phyloP scores from a whole-genome alignment of 805 yeast genomes.

The Candida schatavii region DNA sequence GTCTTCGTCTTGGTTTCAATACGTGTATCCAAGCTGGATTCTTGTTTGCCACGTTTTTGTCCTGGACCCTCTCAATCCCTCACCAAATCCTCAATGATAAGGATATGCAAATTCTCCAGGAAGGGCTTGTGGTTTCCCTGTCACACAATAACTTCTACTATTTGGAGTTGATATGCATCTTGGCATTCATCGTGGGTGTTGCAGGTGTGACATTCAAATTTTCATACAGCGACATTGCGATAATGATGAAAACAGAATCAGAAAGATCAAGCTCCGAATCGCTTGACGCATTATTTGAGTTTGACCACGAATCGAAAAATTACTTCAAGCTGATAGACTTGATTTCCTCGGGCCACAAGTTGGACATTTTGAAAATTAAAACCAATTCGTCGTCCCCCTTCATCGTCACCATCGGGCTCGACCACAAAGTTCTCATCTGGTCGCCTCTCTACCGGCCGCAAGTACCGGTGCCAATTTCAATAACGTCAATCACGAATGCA shows the following conservation, averaged over 20 bases:
- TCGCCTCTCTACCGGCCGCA: slow-evolving; percentile 48
- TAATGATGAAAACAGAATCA: slow-evolving; percentile 3
- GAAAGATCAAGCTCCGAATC: slow-evolving; percentile 12
- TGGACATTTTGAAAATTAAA: slow-evolving; percentile 62
- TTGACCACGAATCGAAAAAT: slow-evolving; percentile 17
- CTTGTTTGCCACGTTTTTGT: slow-evolving; percentile 9
- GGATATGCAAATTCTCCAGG: slow-evolving; percentile 5
- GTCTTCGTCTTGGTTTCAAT: slow-evolving; percentile 21
- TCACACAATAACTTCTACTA: slow-evolving; percentile 50
- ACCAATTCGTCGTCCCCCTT: slow-evolving; percentile 61
- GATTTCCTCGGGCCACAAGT: slow-evolving; percentile 44
- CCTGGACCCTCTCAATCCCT: slow-evolving; percentile 21
- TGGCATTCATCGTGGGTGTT: slow-evolving; percentile 51
- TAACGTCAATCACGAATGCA: slow-evolving; percentile 45
- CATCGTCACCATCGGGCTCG: slow-evolving; percentile 69
- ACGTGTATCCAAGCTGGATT: slow-evolving; percentile 14
- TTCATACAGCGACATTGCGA: neutral
- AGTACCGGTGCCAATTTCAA: slow-evolving; percentile 19
- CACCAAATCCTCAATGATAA: slow-evolving; percentile 12
- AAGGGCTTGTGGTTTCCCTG: slow-evolving; percentile 3
- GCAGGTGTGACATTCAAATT: slow-evolving; percentile 39
- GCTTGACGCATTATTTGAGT: slow-evolving; percentile 8
- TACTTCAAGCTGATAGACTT: slow-evolving; percentile 31
- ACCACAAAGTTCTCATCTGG: slow-evolving; percentile 72
- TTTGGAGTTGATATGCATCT: slow-evolving; percentile 52